phyloP scores from a whole-genome alignment of 371 early-diverging fungal genomes.

The Mucor racemosus region DNA sequence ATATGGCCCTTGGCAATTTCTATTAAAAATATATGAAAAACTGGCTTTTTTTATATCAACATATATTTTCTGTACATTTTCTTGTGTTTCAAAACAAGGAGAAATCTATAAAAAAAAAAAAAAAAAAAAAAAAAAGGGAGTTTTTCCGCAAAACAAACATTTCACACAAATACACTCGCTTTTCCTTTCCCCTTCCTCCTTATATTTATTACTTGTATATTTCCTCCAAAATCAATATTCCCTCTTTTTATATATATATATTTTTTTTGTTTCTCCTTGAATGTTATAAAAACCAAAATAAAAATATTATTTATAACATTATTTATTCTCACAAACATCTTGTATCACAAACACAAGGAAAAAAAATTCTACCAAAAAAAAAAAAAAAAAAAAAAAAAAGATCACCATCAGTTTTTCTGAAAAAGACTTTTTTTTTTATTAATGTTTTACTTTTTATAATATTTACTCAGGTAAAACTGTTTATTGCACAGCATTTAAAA shows the following conservation, averaged over 20 bases:
- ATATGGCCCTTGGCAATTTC: constrained; percentile 13
- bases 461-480: background rate
- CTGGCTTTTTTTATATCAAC: constrained; percentile 20
- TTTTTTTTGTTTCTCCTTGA: background rate
- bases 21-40: constrained; percentile 16
- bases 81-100: constrained; percentile 8
- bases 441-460: background rate
- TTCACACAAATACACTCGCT: background rate
- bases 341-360: background rate
- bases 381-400: no score
- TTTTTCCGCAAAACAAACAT: constrained; percentile 2
- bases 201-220: constrained; percentile 9
- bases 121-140: no score
- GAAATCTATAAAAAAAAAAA: background rate
- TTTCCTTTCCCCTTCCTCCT: background rate
- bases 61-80: constrained; percentile 10
- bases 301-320: background rate
- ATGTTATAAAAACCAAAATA: constrained; percentile 9
- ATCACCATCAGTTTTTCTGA: constrained; percentile 1
- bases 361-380: constrained; percentile 4
- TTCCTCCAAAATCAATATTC: background rate
- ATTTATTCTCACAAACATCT: constrained; percentile 4
- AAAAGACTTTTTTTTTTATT: constrained; percentile 9
- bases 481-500: constrained; percentile 7
- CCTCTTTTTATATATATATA: background rate